phyloP scores from a whole-genome alignment of 1,284 basidiomycete species.

The Irpex lacteus region DNA sequence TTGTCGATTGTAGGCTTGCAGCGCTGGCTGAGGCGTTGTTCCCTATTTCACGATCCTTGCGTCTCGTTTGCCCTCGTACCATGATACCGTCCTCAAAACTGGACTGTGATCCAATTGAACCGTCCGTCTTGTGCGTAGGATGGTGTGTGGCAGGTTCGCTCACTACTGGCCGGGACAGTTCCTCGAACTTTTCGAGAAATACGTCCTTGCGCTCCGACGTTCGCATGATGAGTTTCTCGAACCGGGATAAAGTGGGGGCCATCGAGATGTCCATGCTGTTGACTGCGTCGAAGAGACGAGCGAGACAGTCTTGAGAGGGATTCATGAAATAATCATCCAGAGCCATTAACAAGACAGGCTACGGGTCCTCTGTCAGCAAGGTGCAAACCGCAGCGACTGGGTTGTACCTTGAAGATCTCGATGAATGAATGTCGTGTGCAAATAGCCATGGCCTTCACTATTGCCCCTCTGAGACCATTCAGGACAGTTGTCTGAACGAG shows the following conservation, averaged over 20 bases:
- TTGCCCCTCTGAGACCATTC: slow-evolving; percentile 69
- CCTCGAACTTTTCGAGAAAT: slow-evolving; percentile 79
- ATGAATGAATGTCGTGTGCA: slow-evolving; percentile 95
- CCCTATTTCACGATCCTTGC: slow-evolving; percentile 34
- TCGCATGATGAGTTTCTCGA: slow-evolving; percentile 89
- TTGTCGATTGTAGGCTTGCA: slow-evolving; percentile 27
- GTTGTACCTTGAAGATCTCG: slow-evolving; percentile 90
- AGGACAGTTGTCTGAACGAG: slow-evolving; percentile 7
- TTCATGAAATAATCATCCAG: slow-evolving; percentile 93
- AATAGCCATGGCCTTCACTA: slow-evolving; percentile 95
- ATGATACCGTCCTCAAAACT: slow-evolving; percentile 66
- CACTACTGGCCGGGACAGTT: slow-evolving; percentile 20
- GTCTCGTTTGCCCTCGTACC: slow-evolving; percentile 26
- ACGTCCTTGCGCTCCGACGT: slow-evolving; percentile 89
- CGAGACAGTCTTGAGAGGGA: slow-evolving; percentile 86
- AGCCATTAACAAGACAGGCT: slow-evolving; percentile 92
- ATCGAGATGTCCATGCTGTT: slow-evolving; percentile 88
- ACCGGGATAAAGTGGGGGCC: slow-evolving; percentile 74
- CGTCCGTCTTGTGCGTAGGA: slow-evolving; percentile 24
- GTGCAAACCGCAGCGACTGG: neutral
- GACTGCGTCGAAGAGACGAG: slow-evolving; percentile 87
- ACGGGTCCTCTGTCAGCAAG: slow-evolving; percentile 4
- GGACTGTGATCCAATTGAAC: slow-evolving; percentile 56
- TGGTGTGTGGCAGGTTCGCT: neutral
- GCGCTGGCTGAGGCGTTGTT: slow-evolving; percentile 25